These are phyloP conservation scores for Tylopilus sp. DNA, from an alignment of 768 basidiomycete species.

Conservation along the genomic window DNA sequence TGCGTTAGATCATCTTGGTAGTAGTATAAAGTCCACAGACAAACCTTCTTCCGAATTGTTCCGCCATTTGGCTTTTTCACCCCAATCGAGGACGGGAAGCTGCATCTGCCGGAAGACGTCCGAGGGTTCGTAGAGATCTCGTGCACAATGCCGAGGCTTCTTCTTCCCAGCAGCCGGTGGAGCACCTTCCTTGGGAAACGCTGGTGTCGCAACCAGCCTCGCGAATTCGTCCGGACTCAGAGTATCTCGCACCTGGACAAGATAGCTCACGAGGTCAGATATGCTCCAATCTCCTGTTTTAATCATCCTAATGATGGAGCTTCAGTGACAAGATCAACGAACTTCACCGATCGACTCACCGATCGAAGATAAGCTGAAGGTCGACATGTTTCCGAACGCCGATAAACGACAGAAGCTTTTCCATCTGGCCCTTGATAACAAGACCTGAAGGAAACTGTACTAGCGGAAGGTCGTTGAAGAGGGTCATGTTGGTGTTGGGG, in stretches of 20 bases:
- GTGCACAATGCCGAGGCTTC: neutral
- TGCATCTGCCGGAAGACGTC: neutral
- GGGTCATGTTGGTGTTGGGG: slow-evolving; percentile 56
- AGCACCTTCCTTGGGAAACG: neutral
- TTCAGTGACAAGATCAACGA: neutral
- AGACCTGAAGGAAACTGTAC: slow-evolving; percentile 66
- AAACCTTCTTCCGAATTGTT: neutral
- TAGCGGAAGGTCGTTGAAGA: slow-evolving; percentile 83
- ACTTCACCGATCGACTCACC: neutral
- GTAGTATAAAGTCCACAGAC: too few relatives aligned
- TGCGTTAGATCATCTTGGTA: too few relatives aligned
- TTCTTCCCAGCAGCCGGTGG: too few relatives aligned
- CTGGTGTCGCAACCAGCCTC: neutral
- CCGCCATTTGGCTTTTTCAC: neutral
- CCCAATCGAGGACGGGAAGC: neutral
- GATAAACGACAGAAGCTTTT: slow-evolving; percentile 54
- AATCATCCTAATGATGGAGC: neutral
- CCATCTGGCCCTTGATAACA: slow-evolving; percentile 63
- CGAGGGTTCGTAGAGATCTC: neutral
- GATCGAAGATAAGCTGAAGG: neutral
- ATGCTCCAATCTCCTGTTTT: neutral
- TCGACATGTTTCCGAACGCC: neutral
- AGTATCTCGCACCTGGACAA: neutral
- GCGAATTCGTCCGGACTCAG: neutral
- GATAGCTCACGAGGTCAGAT: neutral